Evolutionary conservation across 352 stramenopile genomes (phyloP).

Genomic region (Peronospora farinosa): DNA sequence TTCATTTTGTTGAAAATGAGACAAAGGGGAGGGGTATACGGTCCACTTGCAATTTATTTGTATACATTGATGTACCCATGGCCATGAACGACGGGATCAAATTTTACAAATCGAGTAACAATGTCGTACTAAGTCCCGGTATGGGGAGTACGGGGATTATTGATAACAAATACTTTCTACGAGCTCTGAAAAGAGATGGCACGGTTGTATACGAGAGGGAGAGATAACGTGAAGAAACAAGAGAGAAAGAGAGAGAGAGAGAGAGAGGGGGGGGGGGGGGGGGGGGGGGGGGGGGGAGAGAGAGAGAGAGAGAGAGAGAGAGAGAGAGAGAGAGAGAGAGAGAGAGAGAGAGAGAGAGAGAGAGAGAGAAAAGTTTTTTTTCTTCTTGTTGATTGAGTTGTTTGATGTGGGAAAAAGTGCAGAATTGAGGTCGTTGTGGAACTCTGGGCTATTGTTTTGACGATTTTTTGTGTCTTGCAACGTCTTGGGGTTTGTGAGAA

Average conservation of each 20-base stretch:
- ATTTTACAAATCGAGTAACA: constrained; percentile 83
- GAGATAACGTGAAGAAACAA: neutral
- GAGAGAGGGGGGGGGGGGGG: no score
- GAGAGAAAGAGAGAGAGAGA: no score
- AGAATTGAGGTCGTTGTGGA: constrained; percentile 65
- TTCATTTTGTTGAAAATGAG: constrained; percentile 71
- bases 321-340: no score
- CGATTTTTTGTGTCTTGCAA: constrained; percentile 30
- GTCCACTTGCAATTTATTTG: constrained; percentile 55
- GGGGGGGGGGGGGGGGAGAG: no score
- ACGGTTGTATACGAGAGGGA: constrained; percentile 48
- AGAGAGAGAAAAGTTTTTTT: no score
- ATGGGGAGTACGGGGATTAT: constrained; percentile 45
- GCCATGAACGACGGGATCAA: constrained; percentile 64
- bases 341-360: no score
- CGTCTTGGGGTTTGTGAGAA: constrained; percentile 32
- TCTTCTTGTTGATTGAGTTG: no score
- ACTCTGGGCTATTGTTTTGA: constrained; percentile 3
- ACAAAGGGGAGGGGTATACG: constrained; percentile 66
- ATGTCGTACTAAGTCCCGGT: constrained; percentile 71
- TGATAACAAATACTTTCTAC: constrained; percentile 50
- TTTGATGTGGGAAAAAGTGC: no score
- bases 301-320: no score
- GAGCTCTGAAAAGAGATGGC: constrained; percentile 45
- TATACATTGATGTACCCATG: constrained; percentile 60